These are phyloP conservation scores for Anisogramma anomala DNA, from an alignment of 2,329 filamentous ascomycete genomes.

Conservation along the genomic window DNA sequence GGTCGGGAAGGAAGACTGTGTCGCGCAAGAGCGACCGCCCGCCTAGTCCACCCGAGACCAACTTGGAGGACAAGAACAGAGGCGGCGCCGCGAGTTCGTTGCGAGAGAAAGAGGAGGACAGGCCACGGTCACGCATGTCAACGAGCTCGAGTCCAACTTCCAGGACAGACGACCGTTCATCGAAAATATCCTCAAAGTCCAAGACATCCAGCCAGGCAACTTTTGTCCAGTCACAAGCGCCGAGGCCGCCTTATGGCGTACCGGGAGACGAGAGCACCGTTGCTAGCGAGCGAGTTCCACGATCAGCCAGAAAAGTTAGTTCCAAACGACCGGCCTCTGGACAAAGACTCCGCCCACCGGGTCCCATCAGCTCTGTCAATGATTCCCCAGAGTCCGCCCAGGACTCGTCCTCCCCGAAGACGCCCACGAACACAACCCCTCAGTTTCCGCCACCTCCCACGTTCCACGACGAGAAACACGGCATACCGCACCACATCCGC, in stretches of 20 bases:
- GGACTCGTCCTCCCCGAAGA: slow-evolving; percentile 45
- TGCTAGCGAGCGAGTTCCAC: slow-evolving; percentile 7
- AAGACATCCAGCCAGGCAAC: slow-evolving; percentile 48
- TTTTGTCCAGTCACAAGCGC: slow-evolving; percentile 29
- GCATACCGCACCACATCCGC: slow-evolving; percentile 24
- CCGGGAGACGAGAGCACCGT: slow-evolving; percentile 16
- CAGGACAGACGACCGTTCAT: slow-evolving; percentile 38
- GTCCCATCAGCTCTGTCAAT: slow-evolving; percentile 32
- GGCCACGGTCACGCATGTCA: slow-evolving; percentile 28
- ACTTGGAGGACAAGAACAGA: slow-evolving; percentile 36
- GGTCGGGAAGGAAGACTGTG: slow-evolving; percentile 24
- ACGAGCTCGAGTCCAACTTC: slow-evolving; percentile 26
- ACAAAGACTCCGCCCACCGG: slow-evolving; percentile 18
- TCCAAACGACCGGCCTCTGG: slow-evolving; percentile 28
- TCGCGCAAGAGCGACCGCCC: slow-evolving; percentile 36
- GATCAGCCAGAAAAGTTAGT: slow-evolving; percentile 4
- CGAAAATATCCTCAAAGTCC: slow-evolving; percentile 43
- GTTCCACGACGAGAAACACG: slow-evolving; percentile 30
- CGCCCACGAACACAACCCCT: slow-evolving; percentile 41
- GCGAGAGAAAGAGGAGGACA: slow-evolving; percentile 24
- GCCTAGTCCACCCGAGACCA: slow-evolving; percentile 54
- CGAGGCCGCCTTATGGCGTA: slow-evolving; percentile 11
- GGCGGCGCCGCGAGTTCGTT: slow-evolving; percentile 22
- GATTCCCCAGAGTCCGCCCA: slow-evolving; percentile 39
- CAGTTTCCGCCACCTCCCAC: slow-evolving; percentile 36